Percentiles rank a stretch among this genome's conserved stretches.
These are phyloP conservation scores for Tolypocladium endophyticum DNA, from an alignment of 2,329 filamentous ascomycete genomes.

Conservation along the genomic window DNA sequence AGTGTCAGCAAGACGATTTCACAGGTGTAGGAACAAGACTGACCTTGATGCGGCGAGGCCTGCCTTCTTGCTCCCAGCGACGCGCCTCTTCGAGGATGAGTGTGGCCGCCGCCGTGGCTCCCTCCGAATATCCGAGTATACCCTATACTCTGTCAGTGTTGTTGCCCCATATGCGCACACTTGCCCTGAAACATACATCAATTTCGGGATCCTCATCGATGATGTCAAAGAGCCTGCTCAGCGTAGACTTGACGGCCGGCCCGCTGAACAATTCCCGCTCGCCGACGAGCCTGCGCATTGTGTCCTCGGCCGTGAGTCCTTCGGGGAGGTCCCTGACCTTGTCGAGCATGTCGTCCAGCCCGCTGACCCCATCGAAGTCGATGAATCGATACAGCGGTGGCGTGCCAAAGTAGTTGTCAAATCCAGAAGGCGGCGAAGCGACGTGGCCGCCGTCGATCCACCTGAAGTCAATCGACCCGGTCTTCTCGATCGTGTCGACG, in stretches of 20 bases:
- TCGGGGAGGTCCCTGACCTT: slow-evolving; percentile 44
- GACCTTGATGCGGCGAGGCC: slow-evolving; percentile 25
- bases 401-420: slow-evolving; percentile 45
- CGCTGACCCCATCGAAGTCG: slow-evolving; percentile 29
- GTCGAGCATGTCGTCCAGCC: slow-evolving; percentile 34
- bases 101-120: slow-evolving; percentile 43
- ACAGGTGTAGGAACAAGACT: slow-evolving; percentile 3
- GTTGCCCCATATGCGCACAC: neutral
- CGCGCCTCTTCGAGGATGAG: slow-evolving; percentile 39
- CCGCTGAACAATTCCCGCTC: slow-evolving; percentile 12
- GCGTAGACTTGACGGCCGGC: slow-evolving; percentile 6
- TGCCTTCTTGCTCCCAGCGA: slow-evolving; percentile 18
- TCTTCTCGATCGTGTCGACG: slow-evolving; percentile 9
- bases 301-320: slow-evolving; percentile 41
- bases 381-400: slow-evolving; percentile 47
- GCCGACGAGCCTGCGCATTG: slow-evolving; percentile 38
- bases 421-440: slow-evolving; percentile 39
- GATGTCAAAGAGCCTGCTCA: slow-evolving; percentile 25
- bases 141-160: slow-evolving; percentile 21
- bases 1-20: neutral
- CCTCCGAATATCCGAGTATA: slow-evolving; percentile 51
- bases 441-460: slow-evolving; percentile 41
- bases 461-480: slow-evolving; percentile 24
- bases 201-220: slow-evolving; percentile 30
- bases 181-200: slow-evolving; percentile 9